A percentile compares a stretch with the other conserved stretches of the same genome.
Conservation (phyloP, 2,329 filamentous ascomycete species). For the Aureobasidium vineae region DNA sequence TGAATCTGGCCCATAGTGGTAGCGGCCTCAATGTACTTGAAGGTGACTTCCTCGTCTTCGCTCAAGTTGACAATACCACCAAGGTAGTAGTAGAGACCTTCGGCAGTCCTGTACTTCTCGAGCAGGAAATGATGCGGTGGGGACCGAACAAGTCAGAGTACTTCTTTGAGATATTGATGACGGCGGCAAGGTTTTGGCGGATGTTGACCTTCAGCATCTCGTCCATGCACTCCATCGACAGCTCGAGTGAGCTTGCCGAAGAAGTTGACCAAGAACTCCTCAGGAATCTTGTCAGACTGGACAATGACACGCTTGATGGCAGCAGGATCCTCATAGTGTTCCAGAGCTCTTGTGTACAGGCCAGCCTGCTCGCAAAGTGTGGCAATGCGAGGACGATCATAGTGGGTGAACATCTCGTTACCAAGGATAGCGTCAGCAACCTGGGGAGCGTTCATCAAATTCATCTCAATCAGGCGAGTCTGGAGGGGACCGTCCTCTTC, state of each 20-base stretch:
- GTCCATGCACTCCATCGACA: slow-evolving; percentile 89
- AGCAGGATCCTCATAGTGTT: slow-evolving; percentile 89
- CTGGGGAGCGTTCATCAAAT: slow-evolving; percentile 91
- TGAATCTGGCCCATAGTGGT: slow-evolving; percentile 91
- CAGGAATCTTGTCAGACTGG: slow-evolving; percentile 81
- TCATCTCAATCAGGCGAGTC: slow-evolving; percentile 96
- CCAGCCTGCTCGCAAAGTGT: slow-evolving; percentile 91
- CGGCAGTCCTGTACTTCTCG: slow-evolving; percentile 95
- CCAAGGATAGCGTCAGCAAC: slow-evolving; percentile 97
- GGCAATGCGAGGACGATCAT: slow-evolving; percentile 86
- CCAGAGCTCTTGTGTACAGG: slow-evolving; percentile 67
- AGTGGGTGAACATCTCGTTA: slow-evolving; percentile 98
- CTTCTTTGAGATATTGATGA: slow-evolving; percentile 94
- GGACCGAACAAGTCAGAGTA: slow-evolving; percentile 93
- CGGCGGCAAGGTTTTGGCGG: slow-evolving; percentile 90
- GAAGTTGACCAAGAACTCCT: slow-evolving; percentile 88
- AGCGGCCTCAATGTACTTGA: slow-evolving; percentile 99
- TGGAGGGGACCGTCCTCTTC: slow-evolving; percentile 92
- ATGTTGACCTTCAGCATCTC: slow-evolving; percentile 97
- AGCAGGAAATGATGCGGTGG: slow-evolving; percentile 85
- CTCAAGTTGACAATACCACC: slow-evolving; percentile 97
- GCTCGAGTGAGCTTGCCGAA: slow-evolving; percentile 91
- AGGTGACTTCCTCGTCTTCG: slow-evolving; percentile 92
- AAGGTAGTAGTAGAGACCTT: slow-evolving; percentile 97
- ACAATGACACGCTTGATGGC: slow-evolving; percentile 87